phyloP scores from a whole-genome alignment of 179 eudicot species.

The Nepenthes alata region DNA sequence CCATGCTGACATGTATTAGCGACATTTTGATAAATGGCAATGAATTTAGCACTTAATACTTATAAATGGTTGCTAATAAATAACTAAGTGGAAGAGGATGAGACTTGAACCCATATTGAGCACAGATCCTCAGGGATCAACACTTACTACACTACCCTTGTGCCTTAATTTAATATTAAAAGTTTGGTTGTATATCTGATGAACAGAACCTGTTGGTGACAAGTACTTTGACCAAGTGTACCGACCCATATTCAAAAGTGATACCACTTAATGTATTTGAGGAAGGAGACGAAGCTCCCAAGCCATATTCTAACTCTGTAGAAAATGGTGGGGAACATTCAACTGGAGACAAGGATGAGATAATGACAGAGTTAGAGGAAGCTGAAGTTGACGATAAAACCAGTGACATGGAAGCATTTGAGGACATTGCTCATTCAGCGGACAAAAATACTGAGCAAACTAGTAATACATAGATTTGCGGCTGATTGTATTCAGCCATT shows the following conservation, averaged over 20 bases:
- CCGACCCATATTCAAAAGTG: conserved; percentile 37
- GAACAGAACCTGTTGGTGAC: conserved; percentile 66
- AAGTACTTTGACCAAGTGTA: conserved; percentile 46
- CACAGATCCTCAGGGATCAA: too few species aligned
- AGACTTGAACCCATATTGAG: too few species aligned
- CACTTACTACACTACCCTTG: too few species aligned
- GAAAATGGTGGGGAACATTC: conserved; percentile 43
- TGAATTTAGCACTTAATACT: too few species aligned
- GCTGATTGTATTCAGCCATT: conserved; percentile 2
- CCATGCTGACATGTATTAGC: too few species aligned
- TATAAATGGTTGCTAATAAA: too few species aligned
- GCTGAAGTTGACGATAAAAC: conserved; percentile 37
- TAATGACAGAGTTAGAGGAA: conserved; percentile 45
- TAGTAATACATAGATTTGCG: conserved; percentile 15
- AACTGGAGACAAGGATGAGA: conserved; percentile 43
- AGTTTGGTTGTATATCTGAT: not conserved
- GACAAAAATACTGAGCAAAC: conserved; percentile 28
- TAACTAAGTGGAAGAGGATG: too few species aligned
- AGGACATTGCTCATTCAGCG: conserved; percentile 35
- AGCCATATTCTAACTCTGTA: conserved; percentile 17
- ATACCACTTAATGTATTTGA: conserved; percentile 18
- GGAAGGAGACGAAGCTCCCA: conserved; percentile 21
- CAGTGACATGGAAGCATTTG: conserved; percentile 42
- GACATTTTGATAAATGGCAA: too few species aligned
- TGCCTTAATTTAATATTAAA: too few species aligned